Evolutionary conservation across 2,329 filamentous ascomycete genomes (phyloP), one percentile per base, ranked within the genome.

Genomic region (Cercospora nicotianae): DNA sequence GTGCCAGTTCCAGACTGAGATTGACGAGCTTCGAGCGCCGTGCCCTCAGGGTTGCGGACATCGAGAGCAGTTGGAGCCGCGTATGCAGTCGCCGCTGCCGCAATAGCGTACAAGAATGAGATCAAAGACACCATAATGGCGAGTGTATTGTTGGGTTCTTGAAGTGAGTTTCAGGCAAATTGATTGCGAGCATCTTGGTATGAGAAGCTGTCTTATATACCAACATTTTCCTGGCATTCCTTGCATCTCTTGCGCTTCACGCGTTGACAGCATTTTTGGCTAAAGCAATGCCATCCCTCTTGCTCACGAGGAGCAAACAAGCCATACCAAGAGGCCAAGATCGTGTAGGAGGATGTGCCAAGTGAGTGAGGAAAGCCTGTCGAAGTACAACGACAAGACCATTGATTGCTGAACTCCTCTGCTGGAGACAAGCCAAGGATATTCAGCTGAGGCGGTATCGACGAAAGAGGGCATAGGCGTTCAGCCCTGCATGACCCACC

Each of bases 1-100:
- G 80, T 84, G 60, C 86, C 86, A 13, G 79, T 77, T 70, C 81
- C 84, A 63, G 80, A 75, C 30, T 85, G 85, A 33, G 80, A 79
- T 68, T 78, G 70, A 69, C 72, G 74, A 70, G 77, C 77, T 51
- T 77, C 76, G 64, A 81, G 75, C 68, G 68, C 60, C 36, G 68
- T 69, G 28, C 59, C 58, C 48, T 67, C 69, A n/a, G 63, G 13
- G 23, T 81, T 79, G 69, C 78, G 60, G 26, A 63, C 42, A 7
- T 53, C 28, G 18, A 45, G 31, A 39, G 28, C 76, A 45, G 80
- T 53, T 16, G 80, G 81, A 57, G 78, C 76, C 53, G 79, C 77
- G 60, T 81, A 69, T 30, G 75, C 78, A 58, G 77, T 72, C 39
- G 75, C 72, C 58, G 77, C 75, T 53, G 79, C 76, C 30, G 78